These are phyloP conservation scores for Alternaria atra DNA, from an alignment of 2,329 filamentous ascomycete species.

Conservation along the genomic window DNA sequence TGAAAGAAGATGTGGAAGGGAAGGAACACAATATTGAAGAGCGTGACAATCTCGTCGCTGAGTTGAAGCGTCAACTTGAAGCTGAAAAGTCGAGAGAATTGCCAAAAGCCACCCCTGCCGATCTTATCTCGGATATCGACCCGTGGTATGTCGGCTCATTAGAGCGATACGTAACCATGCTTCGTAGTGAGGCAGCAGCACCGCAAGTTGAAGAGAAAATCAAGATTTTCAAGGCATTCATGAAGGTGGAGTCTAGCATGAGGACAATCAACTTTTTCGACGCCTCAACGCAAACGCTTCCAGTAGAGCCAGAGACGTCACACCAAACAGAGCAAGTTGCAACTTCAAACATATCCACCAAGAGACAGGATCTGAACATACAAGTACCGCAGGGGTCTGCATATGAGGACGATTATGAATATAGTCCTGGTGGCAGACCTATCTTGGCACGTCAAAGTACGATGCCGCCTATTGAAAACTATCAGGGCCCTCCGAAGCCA, in stretches of 20 bases:
- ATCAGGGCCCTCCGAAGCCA: conserved; percentile 24
- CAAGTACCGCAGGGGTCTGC: conserved; percentile 22
- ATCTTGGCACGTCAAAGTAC: conserved; percentile 46
- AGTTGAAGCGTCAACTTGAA: conserved; percentile 22
- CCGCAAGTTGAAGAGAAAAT: conserved; percentile 62
- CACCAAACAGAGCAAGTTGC: conserved; percentile 10
- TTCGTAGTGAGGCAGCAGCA: conserved; percentile 59
- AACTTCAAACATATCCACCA: conserved; percentile 14
- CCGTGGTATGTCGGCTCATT: conserved; percentile 66
- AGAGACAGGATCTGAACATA: conserved; percentile 29
- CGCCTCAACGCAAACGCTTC: conserved; percentile 28
- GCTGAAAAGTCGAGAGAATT: conserved; percentile 36
- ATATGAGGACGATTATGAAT: conserved; percentile 46
- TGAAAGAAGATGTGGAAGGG: conserved; percentile 47
- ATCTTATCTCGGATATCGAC: conserved; percentile 62
- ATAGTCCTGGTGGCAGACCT: conserved; percentile 65
- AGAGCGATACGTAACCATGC: conserved; percentile 63
- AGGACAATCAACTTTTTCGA: conserved; percentile 57
- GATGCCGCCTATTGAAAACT: conserved; percentile 21
- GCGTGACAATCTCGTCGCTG: conserved; percentile 8
- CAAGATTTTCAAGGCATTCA: conserved; percentile 62
- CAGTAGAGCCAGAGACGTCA: conserved; percentile 5
- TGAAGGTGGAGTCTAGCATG: conserved; percentile 44
- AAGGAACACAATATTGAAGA: conserved; percentile 26
- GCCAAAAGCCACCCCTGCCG: conserved; percentile 37